Base-by-base conservation (phyloP, 2,329 filamentous ascomycete genomes). In the Hypoxylon sp. region DNA sequence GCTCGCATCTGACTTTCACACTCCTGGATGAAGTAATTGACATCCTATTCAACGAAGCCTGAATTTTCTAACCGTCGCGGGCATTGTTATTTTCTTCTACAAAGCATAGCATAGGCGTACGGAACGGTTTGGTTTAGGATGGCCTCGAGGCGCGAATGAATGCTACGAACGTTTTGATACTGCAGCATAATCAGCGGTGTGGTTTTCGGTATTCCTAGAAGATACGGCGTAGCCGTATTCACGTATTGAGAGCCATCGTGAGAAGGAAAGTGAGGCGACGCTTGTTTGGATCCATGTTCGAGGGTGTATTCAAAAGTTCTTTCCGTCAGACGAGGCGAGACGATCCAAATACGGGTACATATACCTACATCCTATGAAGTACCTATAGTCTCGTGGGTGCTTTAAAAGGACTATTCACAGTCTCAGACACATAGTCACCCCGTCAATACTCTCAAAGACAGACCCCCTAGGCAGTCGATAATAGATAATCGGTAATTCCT, bases 11-110 rank as follows among this genome's bases (percentile, higher is more conserved):
- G 52, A 85, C 87, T 17, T 93, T 92, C 78, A 92, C 89, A 1
- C 85, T 93, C 63, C 78, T 93, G 67, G 91, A 93, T 78, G 91
- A 93, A 79, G 78, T 93, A 57, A 81, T 93, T 35, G 83, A 88
- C 58, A 84, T 91, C 31, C 77, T 93, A 60, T 93, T 93, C 79
- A 85, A 81, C 13, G 82, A 85, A 72, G 60, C 17, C 39, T 76
- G 66, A 68, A 32, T 57, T 15, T 8, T 42, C 62, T 39, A 56
- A 17, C 32, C 17, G 15, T 24, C 32, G 8, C 19, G 15, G 42
- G 27, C 42, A 32, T 53, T 29, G 29, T 35, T n/a, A 10, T 54
- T 50, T 66, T 65, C 48, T 68, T 52, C 55, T 53, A 31, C 67
- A 48, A 19, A 59, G 67, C 67, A 71, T 71, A 71, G 69, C 69